Evolutionary conservation across 2,329 filamentous ascomycete genomes (phyloP).

Genomic region (Penicillium sp.): DNA sequence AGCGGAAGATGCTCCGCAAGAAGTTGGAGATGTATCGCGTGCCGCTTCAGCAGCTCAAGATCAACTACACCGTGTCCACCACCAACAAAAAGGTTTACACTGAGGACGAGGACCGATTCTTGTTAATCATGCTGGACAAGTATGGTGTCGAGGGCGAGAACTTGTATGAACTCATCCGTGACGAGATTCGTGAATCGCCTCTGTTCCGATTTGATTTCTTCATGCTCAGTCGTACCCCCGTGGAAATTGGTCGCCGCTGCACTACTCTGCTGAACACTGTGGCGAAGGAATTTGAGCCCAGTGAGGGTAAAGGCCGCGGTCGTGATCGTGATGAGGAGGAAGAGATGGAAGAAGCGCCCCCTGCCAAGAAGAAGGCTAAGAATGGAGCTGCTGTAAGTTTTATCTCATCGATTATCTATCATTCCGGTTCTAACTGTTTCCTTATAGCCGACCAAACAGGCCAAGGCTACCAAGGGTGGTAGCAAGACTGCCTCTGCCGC

Average conservation of each 20-base stretch:
- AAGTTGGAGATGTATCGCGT: constrained; percentile 98
- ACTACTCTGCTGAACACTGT: constrained; percentile 93
- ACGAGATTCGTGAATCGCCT: constrained; percentile 91
- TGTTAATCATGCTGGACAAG: constrained; percentile 88
- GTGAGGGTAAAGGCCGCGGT: constrained; percentile 66
- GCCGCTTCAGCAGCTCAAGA: constrained; percentile 93
- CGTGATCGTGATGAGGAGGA: constrained; percentile 71
- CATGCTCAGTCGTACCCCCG: constrained; percentile 89
- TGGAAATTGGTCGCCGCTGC: constrained; percentile 88
- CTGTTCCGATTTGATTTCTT: constrained; percentile 99
- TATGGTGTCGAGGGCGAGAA: constrained; percentile 88
- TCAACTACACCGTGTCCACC: constrained; percentile 97
- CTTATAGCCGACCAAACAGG: constrained; percentile 76
- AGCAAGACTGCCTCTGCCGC: constrained; percentile 74
- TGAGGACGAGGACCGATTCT: constrained; percentile 93
- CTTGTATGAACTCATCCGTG: constrained; percentile 91
- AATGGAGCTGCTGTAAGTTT: constrained; percentile 76
- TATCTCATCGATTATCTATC: background rate
- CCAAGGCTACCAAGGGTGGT: constrained; percentile 78
- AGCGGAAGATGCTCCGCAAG: constrained; percentile 87
- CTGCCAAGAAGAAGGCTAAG: constrained; percentile 94
- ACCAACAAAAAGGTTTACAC: constrained; percentile 99
- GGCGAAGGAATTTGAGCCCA: constrained; percentile 87
- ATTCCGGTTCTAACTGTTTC: constrained; percentile 9
- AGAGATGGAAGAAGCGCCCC: constrained; percentile 75